Evolutionary conservation across 805 yeast genomes (phyloP), one percentile per base, ranked within the genome.

Genomic region (Diddensiella caesifluorescens): DNA sequence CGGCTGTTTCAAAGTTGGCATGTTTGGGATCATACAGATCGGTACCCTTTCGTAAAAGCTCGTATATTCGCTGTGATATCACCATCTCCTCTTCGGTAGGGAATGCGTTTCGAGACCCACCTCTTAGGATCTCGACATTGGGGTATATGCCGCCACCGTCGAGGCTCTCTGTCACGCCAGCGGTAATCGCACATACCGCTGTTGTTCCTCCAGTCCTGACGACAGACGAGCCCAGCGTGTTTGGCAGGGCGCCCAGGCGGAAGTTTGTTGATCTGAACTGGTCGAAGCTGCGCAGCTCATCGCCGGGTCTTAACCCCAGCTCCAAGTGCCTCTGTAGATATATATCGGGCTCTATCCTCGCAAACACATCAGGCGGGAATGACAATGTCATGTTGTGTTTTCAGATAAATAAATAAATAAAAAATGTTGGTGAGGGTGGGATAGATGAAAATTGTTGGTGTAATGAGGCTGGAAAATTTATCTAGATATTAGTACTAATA

Each of bases 331-430:
- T 74, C 57, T 83, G 83, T 33, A 89, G 68, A 4, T 90, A 83
- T 10, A 84, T 59, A 43, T 86, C 95, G 1, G 97, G 96, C 1
- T 94, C 86, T 27, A 89, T 74, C 39, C 92, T 68, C 1, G 92
- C 88, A 32, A 89, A 67, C 7, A 87, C 86, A 20, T 80, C 83
- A 0, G 95, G 90, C 1, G 92, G 80, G 59, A 88, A 87, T 3
- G 75, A 65, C 26, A 83, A 69, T 10, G 81, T 29, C 15, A 9
- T 13, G 15, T 13, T 13, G 33, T 9, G 13, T 29, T 29, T 29
- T n/a, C n/a, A n/a, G n/a, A n/a, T n/a, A n/a, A n/a, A n/a, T n/a
- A n/a, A n/a, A n/a, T n/a, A n/a, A n/a, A n/a, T n/a, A n/a, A n/a
- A n/a, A n/a, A n/a, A n/a, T n/a, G n/a, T n/a, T n/a, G n/a, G n/a